phyloP scores from a whole-genome alignment of 2,329 filamentous ascomycete genomes.

The Dendrostoma leiphaemia region DNA sequence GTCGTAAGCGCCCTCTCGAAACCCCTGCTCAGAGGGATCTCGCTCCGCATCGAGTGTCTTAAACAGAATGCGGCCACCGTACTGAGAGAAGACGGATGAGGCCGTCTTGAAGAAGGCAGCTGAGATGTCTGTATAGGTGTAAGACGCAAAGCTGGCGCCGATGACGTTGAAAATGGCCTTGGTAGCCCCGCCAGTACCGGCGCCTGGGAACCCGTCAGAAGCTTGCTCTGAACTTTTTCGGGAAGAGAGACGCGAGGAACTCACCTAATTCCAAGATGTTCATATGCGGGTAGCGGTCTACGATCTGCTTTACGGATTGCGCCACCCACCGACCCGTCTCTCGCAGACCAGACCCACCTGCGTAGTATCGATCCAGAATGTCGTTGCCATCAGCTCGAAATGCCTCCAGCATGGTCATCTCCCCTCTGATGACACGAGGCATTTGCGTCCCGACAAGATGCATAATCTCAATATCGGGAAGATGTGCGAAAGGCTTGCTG shows the following conservation, averaged over 20 bases:
- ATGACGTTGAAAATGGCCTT: conserved; percentile 31
- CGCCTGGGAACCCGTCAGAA: no score
- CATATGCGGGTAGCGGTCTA: no score
- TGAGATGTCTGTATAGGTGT: conserved; percentile 44
- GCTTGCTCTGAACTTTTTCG: no score
- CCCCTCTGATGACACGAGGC: conserved; percentile 15
- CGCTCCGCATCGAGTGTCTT: conserved; percentile 27
- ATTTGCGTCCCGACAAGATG: conserved; percentile 19
- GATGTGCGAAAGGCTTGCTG: no score
- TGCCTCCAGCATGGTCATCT: conserved; percentile 31
- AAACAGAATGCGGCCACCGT: conserved; percentile 21
- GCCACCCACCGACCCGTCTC: no score
- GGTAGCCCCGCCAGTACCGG: conserved; percentile 39
- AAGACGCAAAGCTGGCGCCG: conserved; percentile 30
- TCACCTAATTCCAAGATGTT: no score
- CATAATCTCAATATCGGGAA: conserved; percentile 21
- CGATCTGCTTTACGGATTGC: no score
- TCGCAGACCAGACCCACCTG: no score
- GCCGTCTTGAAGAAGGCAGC: conserved; percentile 33
- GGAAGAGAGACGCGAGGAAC: no score
- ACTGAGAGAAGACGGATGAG: conserved; percentile 22
- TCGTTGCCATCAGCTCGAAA: no score
- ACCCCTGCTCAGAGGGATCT: conserved; percentile 30
- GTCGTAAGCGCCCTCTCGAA: conserved; percentile 31
- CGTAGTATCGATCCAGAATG: no score